Percentiles rank a stretch among this genome's conserved stretches.
phyloP scores from a whole-genome alignment of 768 basidiomycete species.

The Hypholoma fasciculare region DNA sequence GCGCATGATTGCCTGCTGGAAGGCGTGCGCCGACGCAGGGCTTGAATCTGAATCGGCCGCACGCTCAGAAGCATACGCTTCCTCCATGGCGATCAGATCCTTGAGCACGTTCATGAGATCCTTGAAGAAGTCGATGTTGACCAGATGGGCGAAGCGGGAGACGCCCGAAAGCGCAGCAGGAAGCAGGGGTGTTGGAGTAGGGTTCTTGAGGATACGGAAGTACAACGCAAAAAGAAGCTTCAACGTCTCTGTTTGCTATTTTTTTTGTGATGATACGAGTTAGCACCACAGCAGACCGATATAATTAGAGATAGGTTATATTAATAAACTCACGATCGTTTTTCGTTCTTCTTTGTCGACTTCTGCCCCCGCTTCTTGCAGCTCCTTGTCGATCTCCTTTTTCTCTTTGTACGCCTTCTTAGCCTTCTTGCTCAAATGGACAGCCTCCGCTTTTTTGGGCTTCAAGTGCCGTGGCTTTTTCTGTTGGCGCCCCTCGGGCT shows the following conservation, averaged over 20 bases:
- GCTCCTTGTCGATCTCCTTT: constrained; percentile 88
- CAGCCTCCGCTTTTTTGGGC: constrained; percentile 59
- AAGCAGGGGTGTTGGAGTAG: constrained; percentile 74
- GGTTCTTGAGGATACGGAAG: constrained; percentile 92
- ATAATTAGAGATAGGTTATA: background rate
- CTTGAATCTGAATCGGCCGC: constrained; percentile 17
- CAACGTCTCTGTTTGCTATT: constrained; percentile 94
- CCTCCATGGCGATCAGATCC: constrained; percentile 63
- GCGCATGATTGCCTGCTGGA: constrained; percentile 47
- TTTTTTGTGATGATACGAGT: background rate
- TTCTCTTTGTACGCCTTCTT: constrained; percentile 84
- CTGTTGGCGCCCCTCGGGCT: constrained; percentile 33
- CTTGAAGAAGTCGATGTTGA: constrained; percentile 98
- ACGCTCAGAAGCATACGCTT: constrained; percentile 28
- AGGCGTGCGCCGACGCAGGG: constrained; percentile 10
- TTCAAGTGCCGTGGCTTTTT: constrained; percentile 46
- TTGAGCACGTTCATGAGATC: constrained; percentile 90
- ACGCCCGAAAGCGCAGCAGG: constrained; percentile 90
- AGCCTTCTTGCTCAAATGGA: constrained; percentile 91
- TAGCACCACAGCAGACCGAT: constrained; percentile 3
- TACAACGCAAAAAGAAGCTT: constrained; percentile 97
- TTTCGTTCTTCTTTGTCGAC: constrained; percentile 91
- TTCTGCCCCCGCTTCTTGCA: constrained; percentile 92
- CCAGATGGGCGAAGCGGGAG: constrained; percentile 90
- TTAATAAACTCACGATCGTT: constrained; percentile 57